phyloP scores from a whole-genome alignment of 1,284 basidiomycete genomes.

The Leccinum fuscescens region DNA sequence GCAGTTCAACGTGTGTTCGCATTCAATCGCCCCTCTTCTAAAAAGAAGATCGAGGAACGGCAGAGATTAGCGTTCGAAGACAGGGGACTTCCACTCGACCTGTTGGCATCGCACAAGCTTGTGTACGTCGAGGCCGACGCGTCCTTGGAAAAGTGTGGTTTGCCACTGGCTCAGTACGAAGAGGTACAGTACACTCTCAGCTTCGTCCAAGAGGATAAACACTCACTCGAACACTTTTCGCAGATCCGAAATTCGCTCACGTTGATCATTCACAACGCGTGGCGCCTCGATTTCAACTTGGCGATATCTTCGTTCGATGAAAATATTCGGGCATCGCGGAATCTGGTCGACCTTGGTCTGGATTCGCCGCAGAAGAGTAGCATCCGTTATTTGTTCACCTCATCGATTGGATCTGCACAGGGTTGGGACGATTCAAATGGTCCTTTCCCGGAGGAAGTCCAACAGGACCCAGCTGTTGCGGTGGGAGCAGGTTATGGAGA shows the following conservation, averaged over 20 bases:
- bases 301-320: constrained; percentile 38
- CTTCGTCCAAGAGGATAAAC: neutral
- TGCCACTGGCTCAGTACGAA: neutral
- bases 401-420: constrained; percentile 27
- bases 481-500: constrained; percentile 28
- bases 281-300: constrained; percentile 45
- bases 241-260: neutral
- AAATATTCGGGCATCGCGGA: constrained; percentile 34
- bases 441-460: constrained; percentile 28
- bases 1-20: constrained; percentile 25
- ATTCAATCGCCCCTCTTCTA: constrained; percentile 20
- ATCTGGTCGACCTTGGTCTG: constrained; percentile 38
- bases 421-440: constrained; percentile 24
- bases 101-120: constrained; percentile 9
- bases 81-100: constrained; percentile 1
- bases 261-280: constrained; percentile 29
- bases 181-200: neutral
- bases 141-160: constrained; percentile 8
- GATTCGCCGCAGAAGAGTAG: neutral
- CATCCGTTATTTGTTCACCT: constrained; percentile 33
- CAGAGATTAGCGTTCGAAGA: constrained; percentile 11
- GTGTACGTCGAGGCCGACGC: constrained; percentile 16
- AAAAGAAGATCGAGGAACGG: constrained; percentile 4
- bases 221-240: neutral
- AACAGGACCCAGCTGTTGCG: constrained; percentile 17